Conservation (phyloP, 192 early-diverging fungal species). For the Lunasporangiospora selenospora region DNA sequence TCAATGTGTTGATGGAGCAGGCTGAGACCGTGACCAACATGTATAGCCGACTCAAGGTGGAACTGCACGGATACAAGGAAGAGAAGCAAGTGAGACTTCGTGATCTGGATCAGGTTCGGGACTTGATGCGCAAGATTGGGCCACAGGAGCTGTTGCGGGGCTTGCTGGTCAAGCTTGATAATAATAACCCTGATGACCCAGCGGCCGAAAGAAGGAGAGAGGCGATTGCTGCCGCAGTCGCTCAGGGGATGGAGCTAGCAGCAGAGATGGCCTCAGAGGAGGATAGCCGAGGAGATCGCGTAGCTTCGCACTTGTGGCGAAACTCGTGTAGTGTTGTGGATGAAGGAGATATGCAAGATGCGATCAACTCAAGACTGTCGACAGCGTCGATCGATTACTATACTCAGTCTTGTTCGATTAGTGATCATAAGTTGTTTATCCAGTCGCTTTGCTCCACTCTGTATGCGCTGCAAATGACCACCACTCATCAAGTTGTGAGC, state of each 20-base stretch:
- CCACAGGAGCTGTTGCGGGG: constrained; percentile 54
- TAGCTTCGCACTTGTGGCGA: constrained; percentile 28
- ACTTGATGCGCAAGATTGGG: constrained; percentile 49
- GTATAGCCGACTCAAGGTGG: constrained; percentile 37
- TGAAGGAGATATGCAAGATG: constrained; percentile 40
- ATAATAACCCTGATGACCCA: constrained; percentile 13
- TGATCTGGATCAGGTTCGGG: constrained; percentile 45
- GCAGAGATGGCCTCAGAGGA: constrained; percentile 34
- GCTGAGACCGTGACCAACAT: constrained; percentile 47
- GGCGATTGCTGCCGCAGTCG: constrained; percentile 28
- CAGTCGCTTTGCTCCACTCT: constrained; percentile 50
- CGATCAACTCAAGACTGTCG: constrained; percentile 29
- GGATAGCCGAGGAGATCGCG: constrained; percentile 5
- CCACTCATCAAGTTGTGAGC: constrained; percentile 34
- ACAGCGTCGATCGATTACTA: constrained; percentile 44
- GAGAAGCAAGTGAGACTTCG: constrained; percentile 39
- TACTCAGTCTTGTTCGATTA: constrained; percentile 40
- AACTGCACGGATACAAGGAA: constrained; percentile 44
- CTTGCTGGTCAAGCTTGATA: constrained; percentile 45
- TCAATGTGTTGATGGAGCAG: constrained; percentile 38
- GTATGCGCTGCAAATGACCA: constrained; percentile 49
- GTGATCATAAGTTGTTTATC: constrained; percentile 47
- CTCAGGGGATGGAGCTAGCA: constrained; percentile 39
- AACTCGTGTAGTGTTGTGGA: constrained; percentile 45
- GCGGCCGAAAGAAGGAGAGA: constrained; percentile 16